These are phyloP conservation scores for Malbranchea cinnamomea DNA, from an alignment of 2,329 filamentous ascomycete genomes.

Conservation along the genomic window DNA sequence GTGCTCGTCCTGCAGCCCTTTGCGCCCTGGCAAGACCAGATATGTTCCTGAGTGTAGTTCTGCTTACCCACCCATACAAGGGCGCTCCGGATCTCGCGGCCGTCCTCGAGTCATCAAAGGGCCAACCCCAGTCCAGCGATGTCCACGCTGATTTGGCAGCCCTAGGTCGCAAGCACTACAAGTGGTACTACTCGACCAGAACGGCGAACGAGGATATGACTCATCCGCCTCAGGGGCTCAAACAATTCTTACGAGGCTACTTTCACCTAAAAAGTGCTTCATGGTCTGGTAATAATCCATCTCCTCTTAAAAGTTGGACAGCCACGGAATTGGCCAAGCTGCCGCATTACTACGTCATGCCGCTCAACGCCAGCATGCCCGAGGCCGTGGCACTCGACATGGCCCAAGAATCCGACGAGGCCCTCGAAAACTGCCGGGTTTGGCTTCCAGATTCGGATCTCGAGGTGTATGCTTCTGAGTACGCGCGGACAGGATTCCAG, in stretches of 20 bases:
- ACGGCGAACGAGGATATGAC: constrained; percentile 24
- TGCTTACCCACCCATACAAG: constrained; percentile 53
- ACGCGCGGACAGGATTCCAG: constrained; percentile 47
- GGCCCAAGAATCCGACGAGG: constrained; percentile 27
- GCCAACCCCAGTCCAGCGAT: constrained; percentile 20
- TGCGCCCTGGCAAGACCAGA: constrained; percentile 49
- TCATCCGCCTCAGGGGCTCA: constrained; percentile 33
- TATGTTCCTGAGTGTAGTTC: constrained; percentile 45
- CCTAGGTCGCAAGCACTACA: constrained; percentile 51
- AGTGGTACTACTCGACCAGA: constrained; percentile 39
- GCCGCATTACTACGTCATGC: constrained; percentile 57
- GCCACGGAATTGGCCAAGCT: constrained; percentile 43
- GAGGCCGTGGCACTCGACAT: constrained; percentile 41
- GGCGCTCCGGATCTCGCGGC: constrained; percentile 33
- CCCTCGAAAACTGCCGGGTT: constrained; percentile 21
- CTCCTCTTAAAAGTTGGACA: constrained; percentile 39
- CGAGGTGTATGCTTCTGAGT: constrained; percentile 45
- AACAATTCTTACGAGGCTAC: constrained; percentile 50
- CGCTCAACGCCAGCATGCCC: constrained; percentile 41
- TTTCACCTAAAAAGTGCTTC: constrained; percentile 53
- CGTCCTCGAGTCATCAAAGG: constrained; percentile 6
- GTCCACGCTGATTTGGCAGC: constrained; percentile 42
- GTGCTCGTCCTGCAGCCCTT: constrained; percentile 44
- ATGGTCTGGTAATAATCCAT: constrained; percentile 41
- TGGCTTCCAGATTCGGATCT: constrained; percentile 49